Evolutionary conservation across 352 stramenopile genomes (phyloP).

Genomic region (Pythium dissotocum): DNA sequence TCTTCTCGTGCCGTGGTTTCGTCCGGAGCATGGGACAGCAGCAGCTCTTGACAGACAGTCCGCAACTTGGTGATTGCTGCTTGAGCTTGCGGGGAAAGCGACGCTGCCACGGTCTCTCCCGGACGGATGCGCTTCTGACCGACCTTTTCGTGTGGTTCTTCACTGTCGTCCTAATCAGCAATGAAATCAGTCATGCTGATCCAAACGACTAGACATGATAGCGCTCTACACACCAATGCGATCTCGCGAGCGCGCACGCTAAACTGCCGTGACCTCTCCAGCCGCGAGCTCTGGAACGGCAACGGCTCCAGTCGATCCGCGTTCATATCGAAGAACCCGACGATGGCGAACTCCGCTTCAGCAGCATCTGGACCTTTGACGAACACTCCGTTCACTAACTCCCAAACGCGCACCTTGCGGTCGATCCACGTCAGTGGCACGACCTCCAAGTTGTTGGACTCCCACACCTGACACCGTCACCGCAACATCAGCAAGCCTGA

Average conservation of each 20-base stretch:
- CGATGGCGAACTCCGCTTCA: constrained; percentile 14
- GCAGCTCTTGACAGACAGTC: constrained; percentile 57
- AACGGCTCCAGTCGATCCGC: constrained; percentile 17
- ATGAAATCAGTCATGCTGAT: neutral
- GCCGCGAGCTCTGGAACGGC: constrained; percentile 3
- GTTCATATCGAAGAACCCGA: constrained; percentile 24
- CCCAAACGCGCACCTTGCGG: constrained; percentile 5
- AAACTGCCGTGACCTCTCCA: constrained; percentile 20
- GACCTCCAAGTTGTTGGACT: constrained; percentile 26
- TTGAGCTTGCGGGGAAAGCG: neutral
- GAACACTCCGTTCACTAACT: neutral
- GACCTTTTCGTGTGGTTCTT: neutral
- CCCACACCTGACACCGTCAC: constrained; percentile 15
- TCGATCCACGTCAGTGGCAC: constrained; percentile 20
- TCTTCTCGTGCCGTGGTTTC: constrained; percentile 61
- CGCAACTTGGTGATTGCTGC: constrained; percentile 42
- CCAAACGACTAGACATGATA: neutral
- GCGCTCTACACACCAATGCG: neutral
- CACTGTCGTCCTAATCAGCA: neutral
- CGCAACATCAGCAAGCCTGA: neutral
- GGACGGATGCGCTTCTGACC: constrained; percentile 13
- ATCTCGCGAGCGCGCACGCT: constrained; percentile 23
- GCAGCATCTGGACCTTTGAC: neutral
- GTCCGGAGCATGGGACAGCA: constrained; percentile 56
- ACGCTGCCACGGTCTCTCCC: neutral